Evolutionary conservation across 2,329 filamentous ascomycete genomes (phyloP), one percentile per base, ranked within the genome.

Genomic region (Talaromyces sp.): DNA sequence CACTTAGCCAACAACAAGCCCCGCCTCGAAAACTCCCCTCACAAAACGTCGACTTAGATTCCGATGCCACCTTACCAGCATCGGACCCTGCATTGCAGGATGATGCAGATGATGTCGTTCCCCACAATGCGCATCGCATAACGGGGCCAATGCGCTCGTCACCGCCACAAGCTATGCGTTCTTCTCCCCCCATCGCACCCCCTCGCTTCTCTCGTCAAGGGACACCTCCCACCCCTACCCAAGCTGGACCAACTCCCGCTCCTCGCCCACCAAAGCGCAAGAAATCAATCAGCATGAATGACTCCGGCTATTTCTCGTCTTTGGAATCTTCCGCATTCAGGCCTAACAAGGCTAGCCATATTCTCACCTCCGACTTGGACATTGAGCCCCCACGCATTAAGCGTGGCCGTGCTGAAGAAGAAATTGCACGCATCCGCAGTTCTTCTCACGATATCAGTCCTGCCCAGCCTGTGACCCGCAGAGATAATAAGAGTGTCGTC

Each of bases 281-380:
- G 71, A n/a, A n/a, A n/a, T 85, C 89, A 65, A 83, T 84, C 27
- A 87, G 88, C 11, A 87, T 95, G 78, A 90, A 89, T 66, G 94
- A 99, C 73, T 97, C 93, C 69, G 94, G 94, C 36, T 99, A 97
- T 73, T 96, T 96, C 70, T 97, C 94, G 1, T 97, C 92, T 0
- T 82, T 97, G 16, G 92, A 97, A 64, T 97, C 94, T 2, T 97
- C 94, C 0, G 91, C 83, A 13, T 83, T 90, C 70, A 85, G 93
- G 54, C 86, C 88, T 43, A 85, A 86, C 58, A 82, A 84, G 59
- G 79, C 83, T 55, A 77, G 77, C 14, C 80, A 84, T 51, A 79
- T 90, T 16, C 80, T 91, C 39, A 90, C 87, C 3, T 93, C 90
- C 0, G 91, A 95, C 65, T 71, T 81, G 40, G 82, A 85, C 65